phyloP scores from a whole-genome alignment of 164 flowering plant genomes.

The Cinnamomum chago region DNA sequence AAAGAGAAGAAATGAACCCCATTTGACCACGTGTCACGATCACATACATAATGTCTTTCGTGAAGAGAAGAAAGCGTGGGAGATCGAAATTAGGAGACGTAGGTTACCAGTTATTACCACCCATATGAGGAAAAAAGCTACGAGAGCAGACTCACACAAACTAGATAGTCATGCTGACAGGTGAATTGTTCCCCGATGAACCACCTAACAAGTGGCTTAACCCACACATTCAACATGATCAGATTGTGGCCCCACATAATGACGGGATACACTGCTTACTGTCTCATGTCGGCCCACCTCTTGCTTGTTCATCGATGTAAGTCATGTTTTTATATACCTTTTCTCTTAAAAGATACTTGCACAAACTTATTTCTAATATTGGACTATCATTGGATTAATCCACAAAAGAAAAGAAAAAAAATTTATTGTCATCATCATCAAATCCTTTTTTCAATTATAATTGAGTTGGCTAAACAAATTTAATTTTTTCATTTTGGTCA shows the following conservation, averaged over 20 bases:
- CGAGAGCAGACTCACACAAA: not conserved
- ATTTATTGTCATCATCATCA: too few species aligned
- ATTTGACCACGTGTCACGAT: not conserved
- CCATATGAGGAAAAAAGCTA: not conserved
- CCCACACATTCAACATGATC: not conserved
- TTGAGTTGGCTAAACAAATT: too few species aligned
- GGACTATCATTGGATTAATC: too few species aligned
- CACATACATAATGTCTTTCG: not conserved
- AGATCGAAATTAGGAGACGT: not conserved
- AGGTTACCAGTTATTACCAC: not conserved
- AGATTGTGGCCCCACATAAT: not conserved
- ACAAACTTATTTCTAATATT: too few species aligned
- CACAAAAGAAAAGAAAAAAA: too few species aligned
- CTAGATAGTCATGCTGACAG: not conserved
- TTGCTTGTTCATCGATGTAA: too few species aligned
- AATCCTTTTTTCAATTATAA: too few species aligned
- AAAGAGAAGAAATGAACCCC: not conserved
- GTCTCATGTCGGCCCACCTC: not conserved
- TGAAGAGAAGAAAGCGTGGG: slow-evolving; percentile 3
- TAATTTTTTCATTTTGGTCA: too few species aligned
- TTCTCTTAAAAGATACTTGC: too few species aligned
- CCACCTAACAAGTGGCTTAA: not conserved
- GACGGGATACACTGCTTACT: not conserved
- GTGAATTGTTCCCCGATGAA: not conserved
- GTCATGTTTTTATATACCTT: too few species aligned